A percentile compares a stretch with the other conserved stretches of the same genome.
These are phyloP conservation scores for Debaryomyces udenii DNA, from an alignment of 1,139 yeast genomes.

Conservation along the genomic window DNA sequence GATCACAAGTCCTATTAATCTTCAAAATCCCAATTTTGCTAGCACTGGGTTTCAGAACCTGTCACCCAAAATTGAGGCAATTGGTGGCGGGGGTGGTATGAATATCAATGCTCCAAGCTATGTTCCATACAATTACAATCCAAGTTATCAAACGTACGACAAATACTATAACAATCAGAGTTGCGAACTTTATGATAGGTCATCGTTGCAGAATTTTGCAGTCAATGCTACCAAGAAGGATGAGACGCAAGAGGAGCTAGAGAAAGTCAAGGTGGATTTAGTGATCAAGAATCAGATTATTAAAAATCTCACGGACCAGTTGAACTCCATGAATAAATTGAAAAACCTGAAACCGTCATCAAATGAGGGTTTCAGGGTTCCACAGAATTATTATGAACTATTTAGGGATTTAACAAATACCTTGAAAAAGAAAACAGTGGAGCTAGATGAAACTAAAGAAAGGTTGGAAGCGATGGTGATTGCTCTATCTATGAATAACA, in stretches of 20 bases:
- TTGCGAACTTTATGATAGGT: conserved; percentile 15
- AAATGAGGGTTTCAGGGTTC: conserved; percentile 27
- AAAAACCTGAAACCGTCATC: conserved; percentile 13
- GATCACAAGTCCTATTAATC: conserved; percentile 8
- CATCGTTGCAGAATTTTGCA: conserved; percentile 13
- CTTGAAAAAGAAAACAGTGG: conserved; percentile 54
- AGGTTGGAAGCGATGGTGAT: conserved; percentile 65
- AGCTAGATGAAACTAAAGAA: conserved; percentile 60
- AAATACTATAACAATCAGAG: conserved; percentile 11
- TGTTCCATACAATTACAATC: conserved; percentile 21
- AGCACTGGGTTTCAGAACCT: conserved; percentile 2
- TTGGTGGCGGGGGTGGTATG: conserved; percentile 15
- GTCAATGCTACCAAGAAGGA: conserved; percentile 7
- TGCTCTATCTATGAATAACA: conserved; percentile 26
- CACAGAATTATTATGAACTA: conserved; percentile 48
- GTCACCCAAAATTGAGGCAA: conserved; percentile 1
- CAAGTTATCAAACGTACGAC: conserved; percentile 6
- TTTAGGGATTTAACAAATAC: conserved; percentile 54
- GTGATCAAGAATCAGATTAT: conserved; percentile 40
- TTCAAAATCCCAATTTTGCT: conserved; percentile 5
- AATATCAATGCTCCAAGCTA: conserved; percentile 37
- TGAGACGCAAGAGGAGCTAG: conserved; percentile 23
- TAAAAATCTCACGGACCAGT: conserved; percentile 36
- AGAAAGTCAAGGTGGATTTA: conserved; percentile 35
- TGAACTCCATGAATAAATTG: conserved; percentile 22